phyloP scores from a whole-genome alignment of 495 filamentous ascomycete species.

The Penicillium soppii region DNA sequence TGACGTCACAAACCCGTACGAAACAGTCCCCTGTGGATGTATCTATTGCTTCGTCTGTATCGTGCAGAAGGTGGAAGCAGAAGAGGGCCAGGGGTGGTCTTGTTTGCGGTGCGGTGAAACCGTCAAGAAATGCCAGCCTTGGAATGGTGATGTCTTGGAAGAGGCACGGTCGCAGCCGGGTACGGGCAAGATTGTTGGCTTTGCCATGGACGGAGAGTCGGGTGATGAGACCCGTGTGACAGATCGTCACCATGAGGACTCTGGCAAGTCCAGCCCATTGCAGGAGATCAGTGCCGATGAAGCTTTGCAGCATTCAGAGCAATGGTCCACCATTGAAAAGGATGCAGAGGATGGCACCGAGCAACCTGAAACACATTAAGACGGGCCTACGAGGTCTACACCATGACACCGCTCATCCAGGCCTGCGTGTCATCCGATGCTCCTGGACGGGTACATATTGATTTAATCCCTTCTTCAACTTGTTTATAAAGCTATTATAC shows the following conservation, averaged over 20 bases:
- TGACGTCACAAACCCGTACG: constrained; percentile 95
- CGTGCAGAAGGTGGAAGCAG: constrained; percentile 82
- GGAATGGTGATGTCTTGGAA: constrained; percentile 82
- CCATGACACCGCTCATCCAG: not conserved
- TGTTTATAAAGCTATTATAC: constrained; percentile 5
- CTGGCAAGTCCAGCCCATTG: constrained; percentile 23
- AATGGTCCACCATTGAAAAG: constrained; percentile 39
- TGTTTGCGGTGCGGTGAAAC: constrained; percentile 87
- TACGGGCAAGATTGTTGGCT: constrained; percentile 66
- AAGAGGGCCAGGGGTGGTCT: constrained; percentile 95
- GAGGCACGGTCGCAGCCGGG: constrained; percentile 49
- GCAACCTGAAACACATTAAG: not conserved
- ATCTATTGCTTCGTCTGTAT: constrained; percentile 97
- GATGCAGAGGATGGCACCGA: constrained; percentile 12
- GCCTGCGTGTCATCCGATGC: not conserved
- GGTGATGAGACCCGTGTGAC: constrained; percentile 13
- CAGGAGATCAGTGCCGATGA: constrained; percentile 36
- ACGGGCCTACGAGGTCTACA: not conserved
- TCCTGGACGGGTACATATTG: not conserved
- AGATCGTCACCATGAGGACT: constrained; percentile 2
- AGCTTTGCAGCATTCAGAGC: constrained; percentile 33
- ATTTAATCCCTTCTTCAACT: not conserved
- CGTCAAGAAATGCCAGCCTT: constrained; percentile 87
- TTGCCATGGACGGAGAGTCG: constrained; percentile 53
- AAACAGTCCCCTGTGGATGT: constrained; percentile 85